Percentiles rank a stretch among this genome's conserved stretches.
Conservation (phyloP, 768 basidiomycete species). For the Suillus cothurnatus region DNA sequence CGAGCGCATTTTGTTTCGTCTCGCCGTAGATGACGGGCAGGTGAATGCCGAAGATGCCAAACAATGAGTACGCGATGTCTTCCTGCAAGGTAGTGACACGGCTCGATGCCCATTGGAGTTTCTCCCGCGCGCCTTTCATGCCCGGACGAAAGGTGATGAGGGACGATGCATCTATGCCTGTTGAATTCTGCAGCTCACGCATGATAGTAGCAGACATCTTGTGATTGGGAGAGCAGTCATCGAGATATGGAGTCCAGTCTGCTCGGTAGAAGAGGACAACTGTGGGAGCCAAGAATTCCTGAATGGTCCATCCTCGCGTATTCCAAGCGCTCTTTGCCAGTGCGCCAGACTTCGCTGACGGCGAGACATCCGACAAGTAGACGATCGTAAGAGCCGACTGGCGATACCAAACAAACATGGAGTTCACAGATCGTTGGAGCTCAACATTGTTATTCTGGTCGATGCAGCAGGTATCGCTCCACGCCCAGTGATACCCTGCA, state of each 20-base stretch:
- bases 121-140: neutral
- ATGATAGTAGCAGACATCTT: neutral
- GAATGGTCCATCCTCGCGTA: constrained; percentile 11
- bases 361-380: neutral
- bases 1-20: neutral
- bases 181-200: neutral
- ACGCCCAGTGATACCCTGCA: neutral
- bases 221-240: neutral
- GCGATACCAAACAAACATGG: neutral
- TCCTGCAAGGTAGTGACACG: neutral
- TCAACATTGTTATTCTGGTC: neutral
- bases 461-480: constrained; percentile 4
- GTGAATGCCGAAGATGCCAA: neutral
- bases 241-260: constrained; percentile 1
- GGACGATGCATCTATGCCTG: neutral
- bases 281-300: constrained; percentile 10
- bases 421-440: neutral
- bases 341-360: neutral
- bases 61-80: neutral
- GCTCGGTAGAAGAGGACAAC: constrained; percentile 7
- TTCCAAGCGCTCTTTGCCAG: constrained; percentile 6
- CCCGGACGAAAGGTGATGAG: neutral
- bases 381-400: neutral
- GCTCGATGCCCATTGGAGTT: neutral
- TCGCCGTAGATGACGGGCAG: neutral